Conservation (phyloP, 1,139 yeast species). For the Yamadazyma atlantica region DNA sequence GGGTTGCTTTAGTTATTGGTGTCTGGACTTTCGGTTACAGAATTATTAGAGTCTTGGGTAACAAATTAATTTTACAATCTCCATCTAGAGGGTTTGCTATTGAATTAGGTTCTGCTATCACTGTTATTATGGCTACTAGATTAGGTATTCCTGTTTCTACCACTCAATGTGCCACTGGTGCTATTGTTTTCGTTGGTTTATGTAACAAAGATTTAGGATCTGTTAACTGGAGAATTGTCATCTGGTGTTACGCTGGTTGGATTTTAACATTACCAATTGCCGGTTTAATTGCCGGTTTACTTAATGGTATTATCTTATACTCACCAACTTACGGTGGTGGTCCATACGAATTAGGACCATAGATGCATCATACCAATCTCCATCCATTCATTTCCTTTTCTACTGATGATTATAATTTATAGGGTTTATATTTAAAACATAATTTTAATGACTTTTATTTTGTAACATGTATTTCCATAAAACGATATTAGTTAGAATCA, state of each 20-base stretch:
- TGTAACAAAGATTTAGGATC: conserved; percentile 65
- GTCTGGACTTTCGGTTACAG: conserved; percentile 73
- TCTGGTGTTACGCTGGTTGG: conserved; percentile 76
- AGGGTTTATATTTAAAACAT: background rate
- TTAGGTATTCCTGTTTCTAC: conserved; percentile 72
- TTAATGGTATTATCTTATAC: conserved; percentile 64
- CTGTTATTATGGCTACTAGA: conserved; percentile 75
- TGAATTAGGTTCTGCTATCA: conserved; percentile 78
- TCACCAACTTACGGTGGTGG: conserved; percentile 57
- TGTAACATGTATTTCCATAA: background rate
- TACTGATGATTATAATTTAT: background rate
- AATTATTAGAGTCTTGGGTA: conserved; percentile 71
- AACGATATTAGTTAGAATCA: too few relatives aligned
- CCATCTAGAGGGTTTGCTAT: conserved; percentile 81
- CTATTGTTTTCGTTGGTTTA: conserved; percentile 72
- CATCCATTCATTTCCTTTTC: background rate
- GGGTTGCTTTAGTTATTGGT: conserved; percentile 67
- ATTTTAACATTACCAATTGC: conserved; percentile 71
- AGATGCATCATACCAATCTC: background rate
- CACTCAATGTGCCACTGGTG: conserved; percentile 81
- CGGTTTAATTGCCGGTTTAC: conserved; percentile 67
- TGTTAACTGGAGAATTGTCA: conserved; percentile 78
- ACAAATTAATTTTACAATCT: conserved; percentile 71
- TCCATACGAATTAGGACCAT: conserved; percentile 18
- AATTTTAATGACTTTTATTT: background rate